Percentiles rank a stretch among this genome's conserved stretches.
Conservation (phyloP, 106 monocot species). For the Dendrobium nobile region DNA sequence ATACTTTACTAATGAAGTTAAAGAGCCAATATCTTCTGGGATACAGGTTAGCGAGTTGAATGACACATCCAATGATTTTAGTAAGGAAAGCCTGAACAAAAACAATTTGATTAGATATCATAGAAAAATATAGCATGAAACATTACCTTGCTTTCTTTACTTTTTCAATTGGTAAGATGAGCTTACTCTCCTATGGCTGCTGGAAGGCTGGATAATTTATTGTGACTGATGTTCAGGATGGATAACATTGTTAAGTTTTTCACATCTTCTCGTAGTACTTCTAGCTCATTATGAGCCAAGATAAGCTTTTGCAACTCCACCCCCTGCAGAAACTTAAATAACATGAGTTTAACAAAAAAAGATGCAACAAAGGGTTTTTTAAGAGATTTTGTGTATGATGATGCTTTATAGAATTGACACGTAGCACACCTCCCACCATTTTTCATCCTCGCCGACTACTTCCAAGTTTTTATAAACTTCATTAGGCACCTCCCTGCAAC, state of each 20-base stretch:
- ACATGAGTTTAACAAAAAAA: neutral
- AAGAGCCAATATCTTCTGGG: slow-evolving; percentile 79
- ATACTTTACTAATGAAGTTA: slow-evolving; percentile 79
- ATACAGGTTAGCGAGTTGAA: slow-evolving; percentile 58
- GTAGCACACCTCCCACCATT: slow-evolving; percentile 94
- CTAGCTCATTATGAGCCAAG: slow-evolving; percentile 89
- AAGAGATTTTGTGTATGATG: slow-evolving; percentile 1
- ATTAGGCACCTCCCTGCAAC: slow-evolving; percentile 68
- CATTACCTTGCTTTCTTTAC: neutral
- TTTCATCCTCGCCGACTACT: slow-evolving; percentile 65
- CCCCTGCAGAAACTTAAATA: slow-evolving; percentile 34
- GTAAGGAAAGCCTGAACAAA: slow-evolving; percentile 59
- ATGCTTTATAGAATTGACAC: neutral
- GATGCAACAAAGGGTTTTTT: neutral
- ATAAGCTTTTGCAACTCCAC: slow-evolving; percentile 93
- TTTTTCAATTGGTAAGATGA: neutral
- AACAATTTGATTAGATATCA: slow-evolving; percentile 9
- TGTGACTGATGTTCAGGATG: slow-evolving; percentile 89
- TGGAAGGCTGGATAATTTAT: slow-evolving; percentile 69
- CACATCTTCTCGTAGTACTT: slow-evolving; percentile 67
- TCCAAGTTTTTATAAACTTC: slow-evolving; percentile 75
- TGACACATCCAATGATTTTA: slow-evolving; percentile 87
- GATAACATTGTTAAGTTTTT: slow-evolving; percentile 55
- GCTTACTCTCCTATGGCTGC: slow-evolving; percentile 87
- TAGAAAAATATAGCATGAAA: slow-evolving; percentile 3